A percentile compares a stretch with the other conserved stretches of the same genome.
These are phyloP conservation scores for Clonostachys sp. DNA, from an alignment of 2,329 filamentous ascomycete species.

Conservation along the genomic window DNA sequence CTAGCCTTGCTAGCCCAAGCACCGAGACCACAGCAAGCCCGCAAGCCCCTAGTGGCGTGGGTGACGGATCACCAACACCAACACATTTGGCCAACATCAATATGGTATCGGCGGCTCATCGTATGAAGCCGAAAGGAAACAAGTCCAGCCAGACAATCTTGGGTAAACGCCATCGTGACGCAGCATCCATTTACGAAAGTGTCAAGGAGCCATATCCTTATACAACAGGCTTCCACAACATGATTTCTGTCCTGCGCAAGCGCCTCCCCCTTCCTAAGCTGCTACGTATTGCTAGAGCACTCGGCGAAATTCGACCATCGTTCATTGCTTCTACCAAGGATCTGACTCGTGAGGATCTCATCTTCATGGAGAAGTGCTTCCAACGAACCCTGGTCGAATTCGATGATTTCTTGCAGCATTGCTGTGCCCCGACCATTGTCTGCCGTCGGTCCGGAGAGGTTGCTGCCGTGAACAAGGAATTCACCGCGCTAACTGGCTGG, in stretches of 20 bases:
- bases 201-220: conserved; percentile 92
- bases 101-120: conserved; percentile 32
- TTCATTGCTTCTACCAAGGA: conserved; percentile 90
- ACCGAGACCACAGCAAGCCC: conserved; percentile 60
- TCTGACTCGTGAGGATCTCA: conserved; percentile 81
- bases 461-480: conserved; percentile 94
- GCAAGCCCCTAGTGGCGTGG: conserved; percentile 45
- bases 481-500: conserved; percentile 94
- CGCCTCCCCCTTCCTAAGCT: conserved; percentile 76
- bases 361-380: conserved; percentile 98
- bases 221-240: conserved; percentile 81
- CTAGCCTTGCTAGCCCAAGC: conserved; percentile 58
- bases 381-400: conserved; percentile 91
- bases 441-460: conserved; percentile 90
- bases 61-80: conserved; percentile 42
- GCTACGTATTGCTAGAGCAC: conserved; percentile 77
- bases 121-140: conserved; percentile 32
- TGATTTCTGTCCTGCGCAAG: conserved; percentile 74
- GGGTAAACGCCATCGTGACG: conserved; percentile 63
- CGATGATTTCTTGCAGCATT: conserved; percentile 85
- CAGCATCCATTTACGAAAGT: conserved; percentile 80
- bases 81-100: conserved; percentile 9
- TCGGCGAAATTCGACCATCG: conserved; percentile 85
- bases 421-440: conserved; percentile 86
- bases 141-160: conserved; percentile 29